phyloP scores from a whole-genome alignment of 2,329 filamentous ascomycete species.

The Thermothelomyces thermophilus region DNA sequence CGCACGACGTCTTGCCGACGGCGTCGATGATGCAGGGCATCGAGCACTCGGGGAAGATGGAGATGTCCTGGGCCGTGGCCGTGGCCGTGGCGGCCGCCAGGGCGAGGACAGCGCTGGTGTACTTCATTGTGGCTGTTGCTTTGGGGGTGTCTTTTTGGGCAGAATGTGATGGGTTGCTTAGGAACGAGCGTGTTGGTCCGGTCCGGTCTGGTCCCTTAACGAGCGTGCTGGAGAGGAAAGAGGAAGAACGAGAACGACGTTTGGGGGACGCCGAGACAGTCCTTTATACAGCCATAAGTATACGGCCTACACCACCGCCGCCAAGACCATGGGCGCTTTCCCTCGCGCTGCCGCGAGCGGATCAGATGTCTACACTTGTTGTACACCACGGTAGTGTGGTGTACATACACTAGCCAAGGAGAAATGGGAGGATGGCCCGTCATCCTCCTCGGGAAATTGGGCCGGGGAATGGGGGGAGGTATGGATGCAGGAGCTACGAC shows the following conservation, averaged over 20 bases:
- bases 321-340: background rate
- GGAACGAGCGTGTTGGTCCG: slow-evolving; percentile 6
- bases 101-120: slow-evolving; percentile 20
- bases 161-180: background rate
- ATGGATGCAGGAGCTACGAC: slow-evolving; percentile 3
- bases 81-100: slow-evolving; percentile 19
- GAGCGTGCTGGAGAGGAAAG: slow-evolving; percentile 8
- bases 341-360: background rate
- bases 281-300: slow-evolving; percentile 3
- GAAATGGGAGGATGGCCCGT: background rate
- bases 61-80: slow-evolving; percentile 24
- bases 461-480: background rate
- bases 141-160: background rate
- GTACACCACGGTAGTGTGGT: too few relatives aligned
- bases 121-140: slow-evolving; percentile 25
- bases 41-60: slow-evolving; percentile 25
- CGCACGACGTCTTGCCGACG: slow-evolving; percentile 19
- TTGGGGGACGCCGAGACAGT: too few relatives aligned
- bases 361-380: background rate
- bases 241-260: background rate
- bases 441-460: background rate
- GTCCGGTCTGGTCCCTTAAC: slow-evolving; percentile 8
- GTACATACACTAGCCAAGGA: background rate
- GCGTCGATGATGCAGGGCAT: slow-evolving; percentile 22
- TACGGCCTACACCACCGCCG: background rate